Conservation (phyloP, 768 basidiomycete genomes). For the Boletus rubroflammeus region DNA sequence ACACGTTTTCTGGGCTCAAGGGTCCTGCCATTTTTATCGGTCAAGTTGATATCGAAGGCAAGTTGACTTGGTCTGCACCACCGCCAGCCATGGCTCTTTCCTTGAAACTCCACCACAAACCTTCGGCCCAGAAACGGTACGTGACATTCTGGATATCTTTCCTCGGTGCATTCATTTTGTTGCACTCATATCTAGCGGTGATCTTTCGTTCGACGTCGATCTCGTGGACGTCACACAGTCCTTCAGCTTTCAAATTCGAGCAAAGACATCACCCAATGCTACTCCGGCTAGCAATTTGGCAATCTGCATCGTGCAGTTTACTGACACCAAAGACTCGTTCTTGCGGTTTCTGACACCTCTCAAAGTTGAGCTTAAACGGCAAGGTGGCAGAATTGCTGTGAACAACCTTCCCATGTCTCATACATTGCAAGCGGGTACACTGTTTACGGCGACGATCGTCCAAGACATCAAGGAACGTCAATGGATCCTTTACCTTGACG, state of each 20-base stretch:
- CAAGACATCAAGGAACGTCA: neutral
- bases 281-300: no score
- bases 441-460: neutral
- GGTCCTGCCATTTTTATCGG: neutral
- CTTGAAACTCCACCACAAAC: neutral
- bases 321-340: neutral
- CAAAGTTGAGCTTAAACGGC: neutral
- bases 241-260: neutral
- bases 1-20: neutral
- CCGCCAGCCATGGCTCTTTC: neutral
- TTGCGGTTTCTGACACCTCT: neutral
- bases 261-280: neutral
- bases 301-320: neutral
- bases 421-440: neutral
- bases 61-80: neutral
- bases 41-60: neutral
- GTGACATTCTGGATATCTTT: neutral
- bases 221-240: neutral
- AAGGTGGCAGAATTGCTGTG: neutral
- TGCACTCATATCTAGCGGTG: neutral
- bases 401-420: neutral
- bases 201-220: neutral
- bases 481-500: neutral
- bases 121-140: neutral
- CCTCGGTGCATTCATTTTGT: neutral